Evolutionary conservation across 371 early-diverging fungal genomes (phyloP).

Genomic region (Capniomyces stellatus): DNA sequence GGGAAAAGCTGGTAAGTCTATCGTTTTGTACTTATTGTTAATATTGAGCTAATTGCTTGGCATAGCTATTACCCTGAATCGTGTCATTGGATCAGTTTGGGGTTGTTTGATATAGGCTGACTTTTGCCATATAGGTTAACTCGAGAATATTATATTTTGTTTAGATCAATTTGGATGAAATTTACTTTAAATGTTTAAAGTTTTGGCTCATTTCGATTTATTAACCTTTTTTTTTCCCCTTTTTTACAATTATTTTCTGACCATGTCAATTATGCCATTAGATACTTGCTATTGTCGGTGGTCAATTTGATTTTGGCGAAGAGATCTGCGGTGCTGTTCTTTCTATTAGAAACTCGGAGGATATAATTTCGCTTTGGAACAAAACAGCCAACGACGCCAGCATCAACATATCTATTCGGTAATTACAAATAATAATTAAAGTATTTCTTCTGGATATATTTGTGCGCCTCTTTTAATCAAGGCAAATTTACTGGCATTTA

Average conservation of each 20-base stretch:
- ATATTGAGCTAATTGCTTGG: no score
- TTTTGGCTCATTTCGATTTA: not conserved
- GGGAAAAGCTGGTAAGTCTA: conserved; percentile 63
- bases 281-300: conserved; percentile 80
- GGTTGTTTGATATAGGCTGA: no score
- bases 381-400: conserved; percentile 61
- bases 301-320: conserved; percentile 71
- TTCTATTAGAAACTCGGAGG: conserved; percentile 81
- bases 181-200: not conserved
- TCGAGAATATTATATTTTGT: no score
- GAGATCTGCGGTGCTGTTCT: conserved; percentile 93
- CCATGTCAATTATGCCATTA: no score
- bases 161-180: no score
- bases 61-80: no score
- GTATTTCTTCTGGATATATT: no score
- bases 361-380: conserved; percentile 92
- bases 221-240: not conserved
- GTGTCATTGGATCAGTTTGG: no score
- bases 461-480: no score
- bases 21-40: not conserved
- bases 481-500: no score
- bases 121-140: no score
- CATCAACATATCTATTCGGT: conserved; percentile 66
- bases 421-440: no score
- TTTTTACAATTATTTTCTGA: not conserved